phyloP scores from a whole-genome alignment of 2,329 filamentous ascomycete genomes.

The Coniochaeta pulveracea region DNA sequence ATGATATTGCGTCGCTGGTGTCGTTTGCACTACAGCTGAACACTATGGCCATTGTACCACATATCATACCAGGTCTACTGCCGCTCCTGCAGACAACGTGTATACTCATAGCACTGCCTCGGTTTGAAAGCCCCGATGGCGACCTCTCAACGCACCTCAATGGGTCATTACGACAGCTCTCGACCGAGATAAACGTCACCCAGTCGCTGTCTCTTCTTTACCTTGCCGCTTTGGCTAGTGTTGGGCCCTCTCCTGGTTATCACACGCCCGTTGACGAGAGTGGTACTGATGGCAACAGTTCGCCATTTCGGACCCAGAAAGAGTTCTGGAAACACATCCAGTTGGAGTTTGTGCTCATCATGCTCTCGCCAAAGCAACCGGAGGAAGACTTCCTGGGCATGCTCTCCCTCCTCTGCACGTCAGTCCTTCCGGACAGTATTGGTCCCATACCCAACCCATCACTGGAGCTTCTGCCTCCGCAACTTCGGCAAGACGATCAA shows the following conservation, averaged over 20 bases:
- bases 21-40: constrained; percentile 53
- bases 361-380: constrained; percentile 57
- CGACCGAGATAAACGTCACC: constrained; percentile 47
- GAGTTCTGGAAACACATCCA: constrained; percentile 60
- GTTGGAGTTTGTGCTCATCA: constrained; percentile 53
- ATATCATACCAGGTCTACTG: constrained; percentile 45
- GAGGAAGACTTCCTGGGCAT: constrained; percentile 51
- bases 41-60: constrained; percentile 44
- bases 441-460: constrained; percentile 45
- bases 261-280: constrained; percentile 12
- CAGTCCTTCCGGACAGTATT: constrained; percentile 50
- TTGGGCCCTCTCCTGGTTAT: constrained; percentile 19
- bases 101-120: constrained; percentile 43
- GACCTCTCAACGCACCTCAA: constrained; percentile 32
- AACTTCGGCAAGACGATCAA: constrained; percentile 5
- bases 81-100: constrained; percentile 47
- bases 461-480: constrained; percentile 22
- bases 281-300: constrained; percentile 4
- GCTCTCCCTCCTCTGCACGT: constrained; percentile 56
- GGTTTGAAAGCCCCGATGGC: constrained; percentile 37
- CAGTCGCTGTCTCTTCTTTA: constrained; percentile 57
- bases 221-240: constrained; percentile 48
- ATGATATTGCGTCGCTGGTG: constrained; percentile 53
- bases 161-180: constrained; percentile 29
- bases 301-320: constrained; percentile 15